Conservation (phyloP, 768 basidiomycete genomes). For the Psilocybe sp. region DNA sequence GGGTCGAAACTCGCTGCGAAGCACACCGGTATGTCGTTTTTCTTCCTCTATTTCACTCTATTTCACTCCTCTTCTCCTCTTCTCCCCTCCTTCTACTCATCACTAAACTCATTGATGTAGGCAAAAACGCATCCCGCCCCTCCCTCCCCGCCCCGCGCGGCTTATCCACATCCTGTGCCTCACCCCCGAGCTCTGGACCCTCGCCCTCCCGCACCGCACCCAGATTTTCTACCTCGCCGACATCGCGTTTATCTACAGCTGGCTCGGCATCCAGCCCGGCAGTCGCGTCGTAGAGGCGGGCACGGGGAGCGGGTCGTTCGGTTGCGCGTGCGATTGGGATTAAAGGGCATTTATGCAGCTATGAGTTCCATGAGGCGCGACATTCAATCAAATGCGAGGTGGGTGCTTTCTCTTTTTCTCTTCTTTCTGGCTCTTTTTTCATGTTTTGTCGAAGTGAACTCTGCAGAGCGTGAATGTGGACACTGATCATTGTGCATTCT, state of each 20-base stretch:
- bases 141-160: constrained; percentile 57
- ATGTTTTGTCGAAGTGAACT: too few species aligned
- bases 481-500: too few species aligned
- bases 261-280: constrained; percentile 78
- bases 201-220: constrained; percentile 93
- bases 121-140: too few species aligned
- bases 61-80: too few species aligned
- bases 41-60: constrained; percentile 5
- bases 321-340: constrained; percentile 76
- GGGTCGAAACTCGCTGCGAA: constrained; percentile 84
- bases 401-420: too few species aligned
- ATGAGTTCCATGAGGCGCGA: constrained; percentile 92
- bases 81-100: too few species aligned
- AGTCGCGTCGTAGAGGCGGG: constrained; percentile 94
- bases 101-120: too few species aligned
- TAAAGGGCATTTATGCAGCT: constrained; percentile 77
- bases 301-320: constrained; percentile 90
- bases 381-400: constrained; percentile 85
- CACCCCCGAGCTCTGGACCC: constrained; percentile 96
- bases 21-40: too few species aligned
- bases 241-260: constrained; percentile 88
- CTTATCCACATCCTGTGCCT: constrained; percentile 90
- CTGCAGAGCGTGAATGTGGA: too few species aligned
- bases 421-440: too few species aligned
- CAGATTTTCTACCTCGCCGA: constrained; percentile 98